Evolutionary conservation across 129 eudicot species (phyloP), one percentile per base, ranked within the genome.

Genomic region (Centaurea solstitialis): DNA sequence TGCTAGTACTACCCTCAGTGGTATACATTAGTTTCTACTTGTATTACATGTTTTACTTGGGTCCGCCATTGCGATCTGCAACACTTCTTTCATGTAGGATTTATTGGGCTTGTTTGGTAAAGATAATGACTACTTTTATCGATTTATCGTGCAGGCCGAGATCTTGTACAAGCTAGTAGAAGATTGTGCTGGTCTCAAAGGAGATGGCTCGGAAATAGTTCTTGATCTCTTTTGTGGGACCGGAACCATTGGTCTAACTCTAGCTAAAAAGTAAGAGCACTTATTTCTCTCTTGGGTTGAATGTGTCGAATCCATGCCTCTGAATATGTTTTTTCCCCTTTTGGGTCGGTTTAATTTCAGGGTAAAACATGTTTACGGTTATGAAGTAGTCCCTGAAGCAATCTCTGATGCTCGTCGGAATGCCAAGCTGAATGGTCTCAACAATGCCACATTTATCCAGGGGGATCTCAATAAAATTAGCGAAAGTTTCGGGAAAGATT

Each of bases 191-290:
- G 87, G 81, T 83, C 91, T 96, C 12, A 91, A 87, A 83, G 99
- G 98, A 80, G 99, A 95, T 81, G 91, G 92, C 33, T 87, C 97
- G 6, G 99, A 96, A 90, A 82, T 93, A 57, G 90, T 96, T 79
- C 90, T 93, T 11, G 99, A 96, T 78, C 81, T 93, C 17, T 96
- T 96, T 66, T 96, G 98, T 87, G 98, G 99, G 79, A 96, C 99
- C 1, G 97, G 99, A 76, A 93, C 99, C 23, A 93, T 96, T 38
- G 99, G 99, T 18, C 87, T 95, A 62, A 85, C 99, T 75, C 88
- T 95, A 50, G 99, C 99, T 73, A 92, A 75, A 84, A 93, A 91
- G 98, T 95, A 76, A 17, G 12, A 75, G 41, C 65, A 41, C 45
- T 75, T 77, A 5, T 39, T 8, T 35, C 50, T 23, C n/a, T 76